Evolutionary conservation across 163 green algal genomes (phyloP), one percentile per base, ranked within the genome.

Genomic region (Chlamydomonas reinhardtii): DNA sequence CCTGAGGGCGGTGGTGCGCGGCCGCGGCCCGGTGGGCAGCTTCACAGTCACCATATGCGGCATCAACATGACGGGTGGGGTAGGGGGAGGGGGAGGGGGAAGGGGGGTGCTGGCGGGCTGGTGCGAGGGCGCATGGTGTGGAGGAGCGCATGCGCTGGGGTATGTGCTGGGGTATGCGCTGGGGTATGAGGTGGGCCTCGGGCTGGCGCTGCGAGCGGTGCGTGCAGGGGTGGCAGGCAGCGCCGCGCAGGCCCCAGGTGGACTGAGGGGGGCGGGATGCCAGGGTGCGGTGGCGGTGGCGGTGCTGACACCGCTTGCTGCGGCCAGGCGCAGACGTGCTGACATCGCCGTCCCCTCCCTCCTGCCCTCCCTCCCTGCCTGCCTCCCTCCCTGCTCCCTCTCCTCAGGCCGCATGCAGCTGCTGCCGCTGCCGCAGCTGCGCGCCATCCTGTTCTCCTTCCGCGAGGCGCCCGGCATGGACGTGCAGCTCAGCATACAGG

Each of bases 1-100:
- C 35, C 82, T 93, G 86, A 76, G 88, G 25, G 87, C 91, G 65
- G 85, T 91, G 73, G 89, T 93, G 65, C 43, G 71, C 19, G 89
- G 88, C 19, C 79, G 64, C 15, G 90, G 89, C 20, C 89, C 89
- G 1, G 69, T 93, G 70, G 91, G 89, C 29, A 65, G 84, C 37
- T 91, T 92, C 89, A 90, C 52, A 1, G 85, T 82, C 64, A 92
- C 73, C 52, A 77, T 94, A 39, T 83, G 84, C 24, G 85, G 83
- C 9, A 61, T 93, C 56, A 82, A 25, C 39, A 70, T 93, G 75
- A 76, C 65, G 43, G 89, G 91, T 90, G 86, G 74, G 39, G 39
- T 8, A 48, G 39, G 8, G 39, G 39, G 39, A 5, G 39, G 39
- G 39, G 39, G 84, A 5, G 31, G 37, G 61, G 29, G 35, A 9